Evolutionary conservation across 306 rosid genomes (phyloP).

Genomic region (Medicago ruthenica): DNA sequence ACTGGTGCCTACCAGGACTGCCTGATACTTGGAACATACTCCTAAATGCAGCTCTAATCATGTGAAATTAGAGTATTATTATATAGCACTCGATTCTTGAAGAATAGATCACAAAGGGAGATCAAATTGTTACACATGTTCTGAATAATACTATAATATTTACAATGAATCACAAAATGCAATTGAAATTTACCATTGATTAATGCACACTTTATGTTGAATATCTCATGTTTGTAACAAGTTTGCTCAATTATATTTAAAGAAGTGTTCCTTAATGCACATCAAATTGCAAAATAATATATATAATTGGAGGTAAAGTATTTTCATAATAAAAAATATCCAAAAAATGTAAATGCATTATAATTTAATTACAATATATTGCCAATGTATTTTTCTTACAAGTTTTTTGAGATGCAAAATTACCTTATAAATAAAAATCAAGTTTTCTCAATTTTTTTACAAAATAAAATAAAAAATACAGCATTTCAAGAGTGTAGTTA

Average conservation of each 20-base stretch:
- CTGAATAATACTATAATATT: neutral
- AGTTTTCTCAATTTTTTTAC: no score
- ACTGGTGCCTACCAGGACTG: conserved; percentile 95
- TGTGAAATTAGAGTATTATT: conserved; percentile 32
- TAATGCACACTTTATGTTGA: conserved; percentile 34
- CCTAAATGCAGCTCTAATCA: conserved; percentile 64
- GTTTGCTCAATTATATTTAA: neutral
- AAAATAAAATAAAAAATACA: no score
- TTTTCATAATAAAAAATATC: no score
- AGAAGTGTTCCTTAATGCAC: neutral
- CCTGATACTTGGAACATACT: conserved; percentile 98
- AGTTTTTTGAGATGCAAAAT: neutral
- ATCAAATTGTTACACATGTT: conserved; percentile 25
- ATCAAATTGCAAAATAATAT: neutral
- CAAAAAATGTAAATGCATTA: neutral
- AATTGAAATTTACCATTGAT: conserved; percentile 16
- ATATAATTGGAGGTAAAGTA: no score
- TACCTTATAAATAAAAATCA: no score
- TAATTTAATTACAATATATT: no score
- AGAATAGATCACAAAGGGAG: conserved; percentile 28
- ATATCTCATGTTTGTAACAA: conserved; percentile 15
- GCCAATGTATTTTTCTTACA: no score
- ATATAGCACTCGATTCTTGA: conserved; percentile 8
- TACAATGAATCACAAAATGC: conserved; percentile 17
- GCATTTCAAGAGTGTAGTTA: neutral